phyloP scores from a whole-genome alignment of 2,329 filamentous ascomycete species.

The Trichoderma sp. region DNA sequence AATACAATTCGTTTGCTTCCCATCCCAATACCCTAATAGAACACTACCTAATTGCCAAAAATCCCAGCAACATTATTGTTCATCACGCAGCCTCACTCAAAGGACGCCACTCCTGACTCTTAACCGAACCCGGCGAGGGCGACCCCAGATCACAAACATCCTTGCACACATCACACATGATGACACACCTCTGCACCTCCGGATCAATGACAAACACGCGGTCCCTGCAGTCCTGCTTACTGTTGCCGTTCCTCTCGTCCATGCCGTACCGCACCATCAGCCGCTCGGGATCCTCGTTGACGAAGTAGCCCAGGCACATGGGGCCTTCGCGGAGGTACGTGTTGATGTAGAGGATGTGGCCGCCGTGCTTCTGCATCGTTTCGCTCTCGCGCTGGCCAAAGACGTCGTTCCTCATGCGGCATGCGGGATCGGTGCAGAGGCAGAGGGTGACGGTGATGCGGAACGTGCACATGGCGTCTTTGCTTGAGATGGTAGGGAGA shows the following conservation, averaged over 20 bases:
- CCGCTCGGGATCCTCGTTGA: constrained; percentile 26
- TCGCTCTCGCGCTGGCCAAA: constrained; percentile 9
- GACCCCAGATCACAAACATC: constrained; percentile 1
- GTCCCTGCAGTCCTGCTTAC: constrained; percentile 29
- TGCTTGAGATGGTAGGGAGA: too few species aligned
- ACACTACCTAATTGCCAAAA: neutral
- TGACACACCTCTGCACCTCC: neutral
- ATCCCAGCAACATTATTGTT: neutral
- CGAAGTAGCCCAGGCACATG: constrained; percentile 26
- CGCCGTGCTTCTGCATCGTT: constrained; percentile 16
- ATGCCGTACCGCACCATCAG: constrained; percentile 28
- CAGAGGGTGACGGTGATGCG: constrained; percentile 13
- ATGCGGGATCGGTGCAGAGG: neutral
- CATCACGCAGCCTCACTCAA: neutral
- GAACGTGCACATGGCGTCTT: constrained; percentile 2
- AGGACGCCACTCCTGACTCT: constrained; percentile 1
- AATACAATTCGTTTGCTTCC: too few species aligned
- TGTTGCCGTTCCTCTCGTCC: constrained; percentile 27
- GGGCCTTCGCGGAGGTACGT: constrained; percentile 18
- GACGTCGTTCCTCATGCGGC: neutral
- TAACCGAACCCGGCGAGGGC: neutral
- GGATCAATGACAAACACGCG: constrained; percentile 13
- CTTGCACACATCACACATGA: constrained; percentile 9
- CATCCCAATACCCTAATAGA: neutral
- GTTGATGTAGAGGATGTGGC: constrained; percentile 19